These are phyloP conservation scores for Artomyces pyxidatus DNA, from an alignment of 768 basidiomycete species.

Conservation along the genomic window DNA sequence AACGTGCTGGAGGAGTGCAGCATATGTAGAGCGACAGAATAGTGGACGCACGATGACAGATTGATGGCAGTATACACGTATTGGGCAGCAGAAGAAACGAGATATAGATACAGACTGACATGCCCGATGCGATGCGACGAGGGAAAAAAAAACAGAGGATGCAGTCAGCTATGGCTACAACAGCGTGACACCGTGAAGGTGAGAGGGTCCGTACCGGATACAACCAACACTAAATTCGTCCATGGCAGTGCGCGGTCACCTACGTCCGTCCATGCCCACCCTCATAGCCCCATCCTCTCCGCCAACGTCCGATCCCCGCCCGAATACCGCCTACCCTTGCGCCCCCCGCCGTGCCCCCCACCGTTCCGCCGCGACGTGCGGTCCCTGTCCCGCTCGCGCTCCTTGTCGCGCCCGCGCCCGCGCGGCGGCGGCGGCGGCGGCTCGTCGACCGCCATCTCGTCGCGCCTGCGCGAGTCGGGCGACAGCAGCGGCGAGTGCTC, in stretches of 20 bases:
- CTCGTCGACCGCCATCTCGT: slow-evolving; percentile 56
- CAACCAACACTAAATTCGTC: slow-evolving; percentile 24
- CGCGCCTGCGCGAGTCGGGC: slow-evolving; percentile 20
- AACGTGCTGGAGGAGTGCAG: too few relatives aligned
- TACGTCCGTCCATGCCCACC: slow-evolving; percentile 15
- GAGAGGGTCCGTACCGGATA: slow-evolving; percentile 29
- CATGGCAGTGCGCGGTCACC: slow-evolving; percentile 8
- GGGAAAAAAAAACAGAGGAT: slow-evolving; percentile 3
- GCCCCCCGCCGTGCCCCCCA: slow-evolving; percentile 24
- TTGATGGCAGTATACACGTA: slow-evolving; percentile 22
- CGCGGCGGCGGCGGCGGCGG: slow-evolving; percentile 20
- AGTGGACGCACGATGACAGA: slow-evolving; percentile 10
- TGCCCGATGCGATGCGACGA: slow-evolving; percentile 14
- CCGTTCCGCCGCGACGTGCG: slow-evolving; percentile 27
- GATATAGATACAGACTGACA: slow-evolving; percentile 27
- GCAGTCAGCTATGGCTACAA: slow-evolving; percentile 26
- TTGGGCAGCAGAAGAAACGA: slow-evolving; percentile 16
- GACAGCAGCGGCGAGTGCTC: slow-evolving; percentile 15
- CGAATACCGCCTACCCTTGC: slow-evolving; percentile 25
- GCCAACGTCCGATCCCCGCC: slow-evolving; percentile 73
- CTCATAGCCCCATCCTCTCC: slow-evolving; percentile 73
- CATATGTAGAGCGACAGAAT: not conserved
- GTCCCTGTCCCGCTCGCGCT: slow-evolving; percentile 17
- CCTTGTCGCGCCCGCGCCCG: slow-evolving; percentile 25
- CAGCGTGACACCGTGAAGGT: slow-evolving; percentile 9